These are phyloP conservation scores for Tulasnella sp. DNA, from an alignment of 768 basidiomycete genomes.

Conservation along the genomic window DNA sequence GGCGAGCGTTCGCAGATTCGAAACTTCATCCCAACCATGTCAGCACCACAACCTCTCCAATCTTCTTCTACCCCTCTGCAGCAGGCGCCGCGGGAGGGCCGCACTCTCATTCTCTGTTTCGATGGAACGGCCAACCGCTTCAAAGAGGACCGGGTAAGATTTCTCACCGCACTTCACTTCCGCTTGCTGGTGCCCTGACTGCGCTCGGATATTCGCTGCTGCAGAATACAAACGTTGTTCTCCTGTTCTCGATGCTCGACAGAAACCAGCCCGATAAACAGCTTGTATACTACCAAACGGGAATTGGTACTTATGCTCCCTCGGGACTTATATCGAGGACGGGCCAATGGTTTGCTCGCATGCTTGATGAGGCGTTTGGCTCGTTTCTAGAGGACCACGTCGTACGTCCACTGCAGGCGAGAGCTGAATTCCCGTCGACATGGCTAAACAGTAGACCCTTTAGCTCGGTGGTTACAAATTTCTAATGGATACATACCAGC, in stretches of 20 bases:
- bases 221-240: slow-evolving; percentile 72
- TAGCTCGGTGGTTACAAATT: slow-evolving; percentile 29
- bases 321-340: slow-evolving; percentile 59
- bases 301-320: slow-evolving; percentile 18
- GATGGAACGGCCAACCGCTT: slow-evolving; percentile 20
- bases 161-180: too few species aligned
- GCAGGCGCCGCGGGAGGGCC: neutral
- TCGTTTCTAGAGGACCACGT: slow-evolving; percentile 66
- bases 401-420: slow-evolving; percentile 32
- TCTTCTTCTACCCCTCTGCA: too few species aligned
- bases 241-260: slow-evolving; percentile 63
- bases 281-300: slow-evolving; percentile 68
- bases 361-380: slow-evolving; percentile 66
- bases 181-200: too few species aligned
- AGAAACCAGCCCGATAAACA: slow-evolving; percentile 55
- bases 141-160: too few species aligned
- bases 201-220: neutral
- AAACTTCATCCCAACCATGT: too few species aligned
- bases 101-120: slow-evolving; percentile 32
- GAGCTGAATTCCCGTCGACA: too few species aligned
- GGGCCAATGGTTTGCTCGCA: slow-evolving; percentile 53
- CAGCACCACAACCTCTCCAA: too few species aligned
- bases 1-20: too few species aligned
- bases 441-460: too few species aligned
- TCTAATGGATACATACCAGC: slow-evolving; percentile 32